These are phyloP conservation scores for Cordyceps cicadae DNA, from an alignment of 2,329 filamentous ascomycete genomes.

Conservation along the genomic window DNA sequence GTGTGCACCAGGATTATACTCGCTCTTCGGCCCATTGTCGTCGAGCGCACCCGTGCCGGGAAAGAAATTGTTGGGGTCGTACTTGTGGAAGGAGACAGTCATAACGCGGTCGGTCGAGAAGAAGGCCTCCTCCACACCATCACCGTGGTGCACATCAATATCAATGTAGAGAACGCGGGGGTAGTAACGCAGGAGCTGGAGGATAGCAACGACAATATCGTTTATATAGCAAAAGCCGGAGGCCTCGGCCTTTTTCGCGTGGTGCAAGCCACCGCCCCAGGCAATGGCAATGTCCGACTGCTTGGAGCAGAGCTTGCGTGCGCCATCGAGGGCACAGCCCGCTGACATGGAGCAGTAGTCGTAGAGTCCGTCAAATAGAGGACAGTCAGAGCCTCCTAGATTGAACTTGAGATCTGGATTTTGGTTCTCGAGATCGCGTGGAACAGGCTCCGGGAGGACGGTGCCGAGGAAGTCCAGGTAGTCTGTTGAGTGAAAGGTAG, in stretches of 20 bases:
- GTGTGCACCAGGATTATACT: slow-evolving; percentile 79
- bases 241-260: slow-evolving; percentile 89
- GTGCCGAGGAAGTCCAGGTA: slow-evolving; percentile 84
- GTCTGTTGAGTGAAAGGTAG: slow-evolving; percentile 76
- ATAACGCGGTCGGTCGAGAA: slow-evolving; percentile 84
- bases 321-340: slow-evolving; percentile 83
- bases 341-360: slow-evolving; percentile 93
- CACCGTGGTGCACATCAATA: slow-evolving; percentile 86
- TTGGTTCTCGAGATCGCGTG: slow-evolving; percentile 56
- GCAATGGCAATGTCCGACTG: slow-evolving; percentile 95
- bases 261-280: slow-evolving; percentile 93
- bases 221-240: slow-evolving; percentile 99
- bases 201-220: slow-evolving; percentile 89
- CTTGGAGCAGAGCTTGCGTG: slow-evolving; percentile 74
- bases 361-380: slow-evolving; percentile 91
- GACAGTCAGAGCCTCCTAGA: slow-evolving; percentile 84
- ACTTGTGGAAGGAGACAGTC: slow-evolving; percentile 95
- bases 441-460: slow-evolving; percentile 55
- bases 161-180: slow-evolving; percentile 89
- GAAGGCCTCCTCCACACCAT: slow-evolving; percentile 86
- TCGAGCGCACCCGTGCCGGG: slow-evolving; percentile 83
- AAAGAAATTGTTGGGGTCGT: slow-evolving; percentile 76
- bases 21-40: slow-evolving; percentile 74
- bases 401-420: slow-evolving; percentile 68
- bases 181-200: slow-evolving; percentile 75